Base-by-base conservation (phyloP, 2,329 filamentous ascomycete species). In the Penicillium psychrosexuale region DNA sequence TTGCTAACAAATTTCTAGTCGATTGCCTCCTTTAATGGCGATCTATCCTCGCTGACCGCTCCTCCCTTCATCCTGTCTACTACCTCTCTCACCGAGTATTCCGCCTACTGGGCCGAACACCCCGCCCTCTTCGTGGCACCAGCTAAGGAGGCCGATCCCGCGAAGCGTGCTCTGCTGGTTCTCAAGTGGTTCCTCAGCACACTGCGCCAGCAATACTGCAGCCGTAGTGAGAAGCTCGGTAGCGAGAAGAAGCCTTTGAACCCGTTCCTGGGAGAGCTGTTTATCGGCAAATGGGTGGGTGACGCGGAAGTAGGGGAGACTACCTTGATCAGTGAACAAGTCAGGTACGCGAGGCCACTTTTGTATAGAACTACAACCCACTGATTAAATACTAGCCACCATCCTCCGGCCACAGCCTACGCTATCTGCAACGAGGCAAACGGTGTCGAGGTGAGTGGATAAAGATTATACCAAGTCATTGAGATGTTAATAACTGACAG, bases 241-340 rank as follows among this genome's bases (percentile, higher is more conserved):
- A 94, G 91, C 69, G 93, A 97, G 80, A 97, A 97, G 85, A 99
- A 97, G 80, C 93, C 93, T 2, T 78, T 99, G 56, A 97, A 99
- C 70, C 94, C 94, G 0, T 97, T 99, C 77, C 77, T 99, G 34
- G 93, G 93, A 53, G 93, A 99, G 78, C 82, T 97, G 33, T 97
- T 97, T 76, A 75, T 97, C 28, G 94, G 93, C 24, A 88, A 86
- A 66, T 99, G 94, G 94, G 84, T 88, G 55, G 90, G 96, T 69
- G 82, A 84, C 44, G 84, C 66, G 27, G 71, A 76, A 12, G 65
- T 85, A 50, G 93, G 93, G 54, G 88, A 86, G 45, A 97, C 94
- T 28, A 84, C 88, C 65, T 82, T 99, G 62, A 83, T 96, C 66
- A 96, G 91, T 69, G 93, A 97, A 78, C 93, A 97, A 81, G 94